A percentile compares a stretch with the other conserved stretches of the same genome.
phyloP scores from a whole-genome alignment of 768 basidiomycete species.

The Rhodotorula taiwanensis region DNA sequence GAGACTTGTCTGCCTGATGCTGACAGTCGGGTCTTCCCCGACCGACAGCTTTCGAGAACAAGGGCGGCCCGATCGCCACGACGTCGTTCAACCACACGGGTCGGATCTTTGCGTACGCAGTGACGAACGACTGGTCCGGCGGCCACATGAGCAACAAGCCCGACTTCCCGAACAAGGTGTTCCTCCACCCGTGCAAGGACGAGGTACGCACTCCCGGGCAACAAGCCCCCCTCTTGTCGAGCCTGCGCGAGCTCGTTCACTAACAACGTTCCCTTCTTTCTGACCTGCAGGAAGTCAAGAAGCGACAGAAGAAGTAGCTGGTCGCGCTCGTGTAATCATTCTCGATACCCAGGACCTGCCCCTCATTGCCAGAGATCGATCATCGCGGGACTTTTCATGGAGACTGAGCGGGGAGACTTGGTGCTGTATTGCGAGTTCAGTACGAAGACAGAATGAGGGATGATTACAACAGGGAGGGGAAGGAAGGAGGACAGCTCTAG shows the following conservation, averaged over 20 bases:
- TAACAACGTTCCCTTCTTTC: too few species aligned
- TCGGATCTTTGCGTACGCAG: conserved; percentile 80
- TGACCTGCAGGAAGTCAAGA: conserved; percentile 21
- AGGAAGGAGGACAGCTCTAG: background rate
- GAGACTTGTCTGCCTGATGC: too few species aligned
- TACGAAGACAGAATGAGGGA: too few species aligned
- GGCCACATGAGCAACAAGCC: conserved; percentile 38
- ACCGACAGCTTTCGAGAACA: conserved; percentile 60
- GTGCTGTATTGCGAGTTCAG: background rate
- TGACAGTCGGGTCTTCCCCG: background rate
- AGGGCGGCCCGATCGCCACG: conserved; percentile 67
- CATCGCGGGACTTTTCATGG: too few species aligned
- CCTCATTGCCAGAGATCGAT: too few species aligned
- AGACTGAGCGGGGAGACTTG: too few species aligned
- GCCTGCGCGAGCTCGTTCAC: too few species aligned
- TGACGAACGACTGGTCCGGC: conserved; percentile 46
- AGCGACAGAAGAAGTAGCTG: conserved; percentile 32
- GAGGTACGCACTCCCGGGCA: conserved; percentile 51
- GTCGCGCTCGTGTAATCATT: too few species aligned
- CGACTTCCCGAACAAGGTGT: conserved; percentile 60
- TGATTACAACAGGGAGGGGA: background rate
- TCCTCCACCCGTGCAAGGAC: conserved; percentile 77
- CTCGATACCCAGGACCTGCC: background rate
- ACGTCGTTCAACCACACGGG: conserved; percentile 82
- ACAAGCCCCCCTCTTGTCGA: too few species aligned